A percentile compares a stretch with the other conserved stretches of the same genome.
Conservation (phyloP, 208 protist species). For the Trypanosoma scelopori region DNA sequence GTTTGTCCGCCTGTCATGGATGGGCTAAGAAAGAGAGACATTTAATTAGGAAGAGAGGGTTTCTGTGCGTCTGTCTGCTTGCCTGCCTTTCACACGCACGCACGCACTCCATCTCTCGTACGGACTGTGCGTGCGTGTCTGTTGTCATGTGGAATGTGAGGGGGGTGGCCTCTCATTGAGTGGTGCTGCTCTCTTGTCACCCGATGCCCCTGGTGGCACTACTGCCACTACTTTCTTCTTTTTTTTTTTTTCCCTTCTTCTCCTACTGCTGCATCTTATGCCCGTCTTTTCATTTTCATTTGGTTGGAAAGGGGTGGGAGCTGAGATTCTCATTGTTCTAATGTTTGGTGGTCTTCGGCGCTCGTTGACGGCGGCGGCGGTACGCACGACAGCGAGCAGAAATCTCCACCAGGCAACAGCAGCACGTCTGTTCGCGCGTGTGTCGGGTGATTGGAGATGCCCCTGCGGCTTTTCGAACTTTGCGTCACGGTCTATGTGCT, state of each 20-base stretch:
- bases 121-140: no score
- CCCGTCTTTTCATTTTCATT: not conserved
- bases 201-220: no score
- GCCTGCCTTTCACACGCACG: no score
- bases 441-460: constrained; percentile 53
- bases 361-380: not conserved
- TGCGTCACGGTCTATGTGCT: constrained; percentile 54
- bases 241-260: no score
- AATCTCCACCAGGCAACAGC: constrained; percentile 7
- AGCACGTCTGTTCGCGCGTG: constrained; percentile 3
- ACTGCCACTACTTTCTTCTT: no score
- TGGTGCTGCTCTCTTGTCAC: no score
- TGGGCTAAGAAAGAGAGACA: not conserved
- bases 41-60: not conserved
- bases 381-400: not conserved
- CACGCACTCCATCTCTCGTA: no score
- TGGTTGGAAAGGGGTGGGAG: not conserved
- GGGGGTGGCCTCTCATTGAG: no score
- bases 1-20: no score
- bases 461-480: constrained; percentile 75
- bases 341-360: constrained; percentile 22
- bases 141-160: no score
- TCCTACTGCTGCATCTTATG: not conserved
- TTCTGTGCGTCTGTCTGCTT: not conserved
- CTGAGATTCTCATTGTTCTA: not conserved